phyloP scores from a whole-genome alignment of 2,329 filamentous ascomycete species.

The Akanthomyces muscarius region DNA sequence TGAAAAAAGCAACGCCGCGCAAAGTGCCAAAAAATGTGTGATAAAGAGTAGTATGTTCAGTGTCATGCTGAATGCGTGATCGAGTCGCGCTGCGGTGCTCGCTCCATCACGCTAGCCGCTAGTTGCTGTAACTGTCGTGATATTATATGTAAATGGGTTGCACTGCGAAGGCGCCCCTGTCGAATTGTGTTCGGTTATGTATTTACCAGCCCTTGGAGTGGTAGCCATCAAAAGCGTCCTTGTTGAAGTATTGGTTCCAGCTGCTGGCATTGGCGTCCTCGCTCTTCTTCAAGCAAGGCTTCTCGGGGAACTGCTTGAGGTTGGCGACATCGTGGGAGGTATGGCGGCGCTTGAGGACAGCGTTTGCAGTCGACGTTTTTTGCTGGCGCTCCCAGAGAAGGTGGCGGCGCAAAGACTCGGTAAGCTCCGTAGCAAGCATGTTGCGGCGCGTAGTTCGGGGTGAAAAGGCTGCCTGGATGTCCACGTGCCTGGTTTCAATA shows the following conservation, averaged over 20 bases:
- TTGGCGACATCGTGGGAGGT: slow-evolving; percentile 89
- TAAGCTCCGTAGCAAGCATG: slow-evolving; percentile 93
- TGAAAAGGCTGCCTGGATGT: slow-evolving; percentile 73
- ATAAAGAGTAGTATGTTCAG: neutral
- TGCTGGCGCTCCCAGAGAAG: slow-evolving; percentile 94
- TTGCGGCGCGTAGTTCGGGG: slow-evolving; percentile 88
- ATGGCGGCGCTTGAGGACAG: slow-evolving; percentile 83
- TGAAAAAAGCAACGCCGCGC: slow-evolving; percentile 15
- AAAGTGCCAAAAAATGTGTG: slow-evolving; percentile 13
- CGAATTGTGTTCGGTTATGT: neutral
- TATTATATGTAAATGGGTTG: neutral
- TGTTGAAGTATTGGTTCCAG: slow-evolving; percentile 83
- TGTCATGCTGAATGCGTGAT: neutral
- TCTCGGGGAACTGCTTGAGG: slow-evolving; percentile 75
- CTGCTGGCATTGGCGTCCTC: slow-evolving; percentile 65
- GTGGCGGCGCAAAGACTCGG: slow-evolving; percentile 85
- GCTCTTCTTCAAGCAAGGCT: slow-evolving; percentile 54
- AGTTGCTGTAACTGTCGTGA: neutral
- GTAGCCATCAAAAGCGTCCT: slow-evolving; percentile 58
- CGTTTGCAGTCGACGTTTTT: slow-evolving; percentile 83
- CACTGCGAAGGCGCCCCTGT: neutral
- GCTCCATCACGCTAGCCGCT: neutral
- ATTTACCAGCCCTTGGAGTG: slow-evolving; percentile 41
- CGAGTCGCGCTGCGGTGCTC: neutral
- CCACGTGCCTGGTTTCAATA: slow-evolving; percentile 64